Evolutionary conservation across 345 rosid genomes (phyloP).

Genomic region (Eucalyptus cloeziana): DNA sequence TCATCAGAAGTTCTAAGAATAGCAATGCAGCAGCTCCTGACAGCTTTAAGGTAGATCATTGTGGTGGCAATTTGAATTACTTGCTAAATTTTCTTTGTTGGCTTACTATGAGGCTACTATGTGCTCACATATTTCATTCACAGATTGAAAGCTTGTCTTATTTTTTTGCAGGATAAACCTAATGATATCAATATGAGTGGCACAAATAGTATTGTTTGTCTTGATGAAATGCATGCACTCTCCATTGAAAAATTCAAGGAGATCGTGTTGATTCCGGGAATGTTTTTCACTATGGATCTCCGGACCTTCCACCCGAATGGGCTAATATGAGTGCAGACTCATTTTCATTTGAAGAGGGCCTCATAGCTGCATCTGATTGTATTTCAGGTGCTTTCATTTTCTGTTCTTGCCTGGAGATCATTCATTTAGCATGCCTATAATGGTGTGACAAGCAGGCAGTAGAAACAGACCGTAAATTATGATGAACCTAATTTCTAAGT

Average conservation of each 20-base stretch:
- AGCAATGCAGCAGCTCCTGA: slow-evolving; percentile 20
- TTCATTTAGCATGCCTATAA: neutral
- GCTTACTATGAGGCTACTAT: neutral
- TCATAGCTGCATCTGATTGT: neutral
- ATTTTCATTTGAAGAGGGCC: neutral
- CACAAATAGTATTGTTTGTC: slow-evolving; percentile 3
- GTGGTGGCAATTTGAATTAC: neutral
- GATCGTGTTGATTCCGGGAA: neutral
- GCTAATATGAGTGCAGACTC: neutral
- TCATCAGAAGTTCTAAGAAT: slow-evolving; percentile 11
- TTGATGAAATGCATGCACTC: slow-evolving; percentile 9
- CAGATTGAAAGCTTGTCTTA: neutral
- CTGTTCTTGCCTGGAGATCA: neutral
- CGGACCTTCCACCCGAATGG: neutral
- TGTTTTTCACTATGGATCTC: neutral
- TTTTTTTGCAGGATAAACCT: neutral
- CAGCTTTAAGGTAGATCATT: slow-evolving; percentile 35
- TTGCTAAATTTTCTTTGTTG: neutral
- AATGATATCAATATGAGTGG: slow-evolving; percentile 10
- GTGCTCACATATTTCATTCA: neutral
- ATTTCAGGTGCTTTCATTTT: neutral
- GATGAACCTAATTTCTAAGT: neutral
- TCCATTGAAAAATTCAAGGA: slow-evolving; percentile 1
- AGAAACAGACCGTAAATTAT: neutral
- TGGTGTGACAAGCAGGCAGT: neutral